Evolutionary conservation across 1,284 basidiomycete genomes (phyloP), one percentile per base, ranked within the genome.

Genomic region (Pascua sp.): DNA sequence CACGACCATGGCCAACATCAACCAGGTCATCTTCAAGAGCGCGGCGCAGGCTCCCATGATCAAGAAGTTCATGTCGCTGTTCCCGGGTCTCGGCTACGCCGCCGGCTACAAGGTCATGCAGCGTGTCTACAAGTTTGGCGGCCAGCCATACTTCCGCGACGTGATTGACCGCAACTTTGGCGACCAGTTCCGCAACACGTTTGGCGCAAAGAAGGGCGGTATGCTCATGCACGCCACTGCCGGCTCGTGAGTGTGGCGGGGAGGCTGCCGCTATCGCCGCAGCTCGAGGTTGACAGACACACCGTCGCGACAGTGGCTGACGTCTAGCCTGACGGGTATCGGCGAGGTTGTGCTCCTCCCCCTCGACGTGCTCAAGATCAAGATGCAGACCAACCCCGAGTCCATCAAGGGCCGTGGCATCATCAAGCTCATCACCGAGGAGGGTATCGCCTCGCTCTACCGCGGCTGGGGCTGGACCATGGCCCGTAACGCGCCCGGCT

Each of bases 391-490:
- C 62, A 96, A 96, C 79, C 93, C 92, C 4, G 92, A 95, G 69
- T 91, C 93, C 2, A 91, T 96, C 84, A 88, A 90, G 53, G 91
- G 91, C 46, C 88, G 95, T 42, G 93, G 94, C 42, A 84, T 96
- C 67, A 64, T 96, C 57, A 87, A 88, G 54, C 93, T 98, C 65
- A 85, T 98, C 74, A 80, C 87, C 65, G 94, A 98, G 67, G 96
- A 98, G 74, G 92, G 94, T 57, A 70, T 83, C 53, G 87, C 84
- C 11, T 84, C 88, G 3, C 84, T 98, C 42, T 98, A 98, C 80
- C 86, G 93, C 64, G 95, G 95, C 42, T 97, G 93, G 90, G 95
- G 94, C 55, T 98, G 95, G 95, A 98, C 95, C 41, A 90, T 97
- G 81, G 94, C 93, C 1, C 85, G 95, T 56, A 98, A 98, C 73